phyloP scores from a whole-genome alignment of 192 early-diverging fungal genomes.

The Coemansia sp. region DNA sequence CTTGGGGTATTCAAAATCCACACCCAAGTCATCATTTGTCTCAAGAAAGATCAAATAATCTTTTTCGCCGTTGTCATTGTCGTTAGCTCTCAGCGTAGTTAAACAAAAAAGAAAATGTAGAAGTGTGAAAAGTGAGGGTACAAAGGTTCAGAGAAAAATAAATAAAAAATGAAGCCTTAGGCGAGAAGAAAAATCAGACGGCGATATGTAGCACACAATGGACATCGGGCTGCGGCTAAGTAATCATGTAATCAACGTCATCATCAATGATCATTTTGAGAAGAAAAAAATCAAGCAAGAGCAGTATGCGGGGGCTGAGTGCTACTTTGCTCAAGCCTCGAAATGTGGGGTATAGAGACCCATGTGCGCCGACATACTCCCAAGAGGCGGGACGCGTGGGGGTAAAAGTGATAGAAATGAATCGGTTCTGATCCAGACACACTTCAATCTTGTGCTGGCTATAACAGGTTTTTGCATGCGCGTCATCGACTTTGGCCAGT shows the following conservation, averaged over 20 bases:
- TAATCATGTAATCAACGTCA: neutral
- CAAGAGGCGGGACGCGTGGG: neutral
- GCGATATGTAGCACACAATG: neutral
- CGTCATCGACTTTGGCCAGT: neutral
- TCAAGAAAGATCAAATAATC: neutral
- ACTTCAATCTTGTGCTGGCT: neutral
- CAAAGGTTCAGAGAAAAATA: neutral
- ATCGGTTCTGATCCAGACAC: slow-evolving; percentile 6
- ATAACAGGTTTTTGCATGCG: neutral
- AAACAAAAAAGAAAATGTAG: neutral
- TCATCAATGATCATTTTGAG: neutral
- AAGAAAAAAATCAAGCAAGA: neutral
- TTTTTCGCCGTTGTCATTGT: neutral
- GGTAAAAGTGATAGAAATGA: neutral
- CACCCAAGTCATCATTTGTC: neutral
- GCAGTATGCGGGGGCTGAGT: neutral
- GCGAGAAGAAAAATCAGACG: neutral
- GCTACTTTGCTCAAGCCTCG: slow-evolving; percentile 3
- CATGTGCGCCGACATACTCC: neutral
- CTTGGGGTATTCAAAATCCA: neutral
- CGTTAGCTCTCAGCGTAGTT: neutral
- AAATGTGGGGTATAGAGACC: neutral
- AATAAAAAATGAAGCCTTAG: neutral
- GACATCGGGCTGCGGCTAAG: neutral
- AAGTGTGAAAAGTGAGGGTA: neutral